These are phyloP conservation scores for Kandelia obovata DNA, from an alignment of 345 rosid genomes.

Conservation along the genomic window DNA sequence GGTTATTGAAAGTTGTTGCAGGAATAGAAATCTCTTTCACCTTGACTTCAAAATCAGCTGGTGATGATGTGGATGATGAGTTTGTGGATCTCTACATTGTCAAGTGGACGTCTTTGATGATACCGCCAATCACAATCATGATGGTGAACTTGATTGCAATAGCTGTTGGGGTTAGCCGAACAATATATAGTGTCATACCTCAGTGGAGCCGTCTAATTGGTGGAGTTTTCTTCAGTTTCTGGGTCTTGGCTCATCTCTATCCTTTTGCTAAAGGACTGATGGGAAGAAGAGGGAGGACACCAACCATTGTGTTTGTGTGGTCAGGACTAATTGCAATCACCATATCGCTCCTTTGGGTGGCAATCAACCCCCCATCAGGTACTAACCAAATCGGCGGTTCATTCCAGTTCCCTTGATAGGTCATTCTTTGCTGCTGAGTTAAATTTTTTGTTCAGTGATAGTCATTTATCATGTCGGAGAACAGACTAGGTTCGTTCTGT, in stretches of 20 bases:
- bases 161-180: constrained; percentile 90
- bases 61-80: constrained; percentile 91
- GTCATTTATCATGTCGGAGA: constrained; percentile 22
- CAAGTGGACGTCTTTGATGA: constrained; percentile 87
- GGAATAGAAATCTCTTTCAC: constrained; percentile 96
- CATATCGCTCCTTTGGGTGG: constrained; percentile 96
- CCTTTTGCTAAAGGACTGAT: constrained; percentile 95
- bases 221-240: constrained; percentile 96
- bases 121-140: constrained; percentile 87
- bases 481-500: constrained; percentile 15
- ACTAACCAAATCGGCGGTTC: constrained; percentile 75
- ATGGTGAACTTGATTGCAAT: constrained; percentile 89
- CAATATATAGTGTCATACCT: constrained; percentile 76
- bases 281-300: constrained; percentile 98
- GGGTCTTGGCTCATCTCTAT: constrained; percentile 98
- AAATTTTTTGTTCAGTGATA: constrained; percentile 5
- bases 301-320: constrained; percentile 96
- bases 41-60: constrained; percentile 73
- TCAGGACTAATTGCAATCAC: constrained; percentile 93
- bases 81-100: constrained; percentile 82
- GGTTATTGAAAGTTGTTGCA: constrained; percentile 80
- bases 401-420: constrained; percentile 77
- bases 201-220: constrained; percentile 87
- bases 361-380: constrained; percentile 81
- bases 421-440: constrained; percentile 22